Evolutionary conservation across 345 rosid genomes (phyloP), one percentile per base, ranked within the genome.

Genomic region (Theobroma cacao): DNA sequence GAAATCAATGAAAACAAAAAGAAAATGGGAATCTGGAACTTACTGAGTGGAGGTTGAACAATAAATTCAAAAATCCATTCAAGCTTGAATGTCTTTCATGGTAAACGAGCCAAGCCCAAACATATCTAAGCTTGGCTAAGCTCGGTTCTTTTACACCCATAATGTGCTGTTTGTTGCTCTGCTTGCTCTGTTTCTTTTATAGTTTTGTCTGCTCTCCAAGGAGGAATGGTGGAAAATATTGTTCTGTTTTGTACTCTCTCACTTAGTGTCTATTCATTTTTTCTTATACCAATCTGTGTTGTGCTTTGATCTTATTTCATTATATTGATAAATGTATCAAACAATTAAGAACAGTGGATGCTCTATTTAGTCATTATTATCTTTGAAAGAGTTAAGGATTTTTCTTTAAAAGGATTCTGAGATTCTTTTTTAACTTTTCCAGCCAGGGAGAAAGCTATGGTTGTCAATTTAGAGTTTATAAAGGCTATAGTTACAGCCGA

Each of bases 361-460:
- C 36, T 41, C 17, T 41, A 4, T 65, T 65, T 24, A 5, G 33
- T 24, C n/a, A 41, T 67, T 4, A 26, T 67, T 24, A 43, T 68
- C 55, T 7, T n/a, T 38, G 48, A 65, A 65, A 38, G 7, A n/a
- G 2, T 65, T 38, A 4, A n/a, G 31, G 7, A 14, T 11, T 12
- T 72, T 31, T 47, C 34, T 52, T 30, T 20, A 10, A 20, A 30
- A 40, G 1, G n/a, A 63, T 66, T 41, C 12, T 52, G 3, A 30
- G 30, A 56, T 48, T 61, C 40, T n/a, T 74, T 65, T 69, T 28
- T 13, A 26, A 34, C 18, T 52, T 60, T 79, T 79, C 48, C 86
- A 90, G 93, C 95, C 12, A 76, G 92, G 82, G 95, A 91, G 80
- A 91, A 83, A 81, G 92, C 93, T 45, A 88, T 90, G 92, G 93